Percentiles rank a stretch among this genome's conserved stretches.
phyloP scores from a whole-genome alignment of 805 yeast species.

The Zygotorulaspora florentina region DNA sequence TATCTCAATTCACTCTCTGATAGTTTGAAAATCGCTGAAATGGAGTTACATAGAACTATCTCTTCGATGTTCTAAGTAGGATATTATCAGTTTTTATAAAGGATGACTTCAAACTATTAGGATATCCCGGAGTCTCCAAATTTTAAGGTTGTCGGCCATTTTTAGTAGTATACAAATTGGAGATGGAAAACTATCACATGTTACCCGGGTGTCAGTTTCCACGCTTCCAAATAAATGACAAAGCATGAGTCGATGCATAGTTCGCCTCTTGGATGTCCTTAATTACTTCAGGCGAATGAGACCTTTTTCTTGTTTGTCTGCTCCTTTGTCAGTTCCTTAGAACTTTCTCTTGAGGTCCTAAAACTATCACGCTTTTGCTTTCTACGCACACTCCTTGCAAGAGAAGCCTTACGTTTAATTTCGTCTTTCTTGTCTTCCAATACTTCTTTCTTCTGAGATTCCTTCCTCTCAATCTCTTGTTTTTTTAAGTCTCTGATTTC shows the following conservation, averaged over 20 bases:
- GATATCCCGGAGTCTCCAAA: no score
- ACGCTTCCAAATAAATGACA: neutral
- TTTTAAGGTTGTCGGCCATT: no score
- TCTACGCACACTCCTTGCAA: constrained; percentile 67
- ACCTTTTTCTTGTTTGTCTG: constrained; percentile 41
- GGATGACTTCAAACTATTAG: no score
- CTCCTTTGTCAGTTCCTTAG: constrained; percentile 17
- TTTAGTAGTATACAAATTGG: no score
- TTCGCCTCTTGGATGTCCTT: neutral
- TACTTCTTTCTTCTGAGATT: constrained; percentile 60
- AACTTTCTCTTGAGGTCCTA: constrained; percentile 8
- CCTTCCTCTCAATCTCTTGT: constrained; percentile 82
- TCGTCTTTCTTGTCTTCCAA: constrained; percentile 75
- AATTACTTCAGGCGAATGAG: constrained; percentile 42
- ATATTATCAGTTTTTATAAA: no score
- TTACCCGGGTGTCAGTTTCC: neutral
- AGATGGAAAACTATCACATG: neutral
- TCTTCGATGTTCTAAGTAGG: no score
- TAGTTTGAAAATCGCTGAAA: no score
- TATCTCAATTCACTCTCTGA: no score
- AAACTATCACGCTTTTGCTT: constrained; percentile 39
- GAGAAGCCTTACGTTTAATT: constrained; percentile 64
- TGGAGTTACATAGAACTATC: no score
- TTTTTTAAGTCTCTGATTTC: constrained; percentile 83
- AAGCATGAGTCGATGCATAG: neutral